Evolutionary conservation across 495 filamentous ascomycete genomes (phyloP).

Genomic region (Filosporella fistucella): DNA sequence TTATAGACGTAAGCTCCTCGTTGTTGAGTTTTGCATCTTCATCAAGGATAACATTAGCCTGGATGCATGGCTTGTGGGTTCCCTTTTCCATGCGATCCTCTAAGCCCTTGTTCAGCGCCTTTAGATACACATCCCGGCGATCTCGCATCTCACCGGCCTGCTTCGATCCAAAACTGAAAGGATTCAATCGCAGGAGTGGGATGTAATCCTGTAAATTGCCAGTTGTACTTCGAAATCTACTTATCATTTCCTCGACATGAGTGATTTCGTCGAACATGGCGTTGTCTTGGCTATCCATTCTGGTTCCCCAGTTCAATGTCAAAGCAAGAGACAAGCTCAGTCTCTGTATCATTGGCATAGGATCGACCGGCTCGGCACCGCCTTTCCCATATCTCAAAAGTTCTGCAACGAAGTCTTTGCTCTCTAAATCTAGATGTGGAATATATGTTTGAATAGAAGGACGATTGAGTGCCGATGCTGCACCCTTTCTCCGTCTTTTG

Average conservation of each 20-base stretch:
- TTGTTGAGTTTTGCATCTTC: constrained; percentile 53
- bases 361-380: constrained; percentile 49
- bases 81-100: constrained; percentile 55
- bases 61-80: constrained; percentile 57
- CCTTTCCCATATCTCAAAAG: constrained; percentile 48
- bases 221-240: constrained; percentile 53
- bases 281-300: constrained; percentile 52
- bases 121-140: constrained; percentile 56
- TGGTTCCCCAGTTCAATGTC: constrained; percentile 60
- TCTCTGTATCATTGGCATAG: constrained; percentile 57
- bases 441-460: constrained; percentile 57
- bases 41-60: constrained; percentile 59
- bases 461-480: constrained; percentile 57
- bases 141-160: constrained; percentile 54
- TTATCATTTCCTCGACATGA: constrained; percentile 56
- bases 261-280: constrained; percentile 58
- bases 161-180: constrained; percentile 43
- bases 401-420: constrained; percentile 54
- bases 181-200: constrained; percentile 53
- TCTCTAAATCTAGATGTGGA: constrained; percentile 56
- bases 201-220: constrained; percentile 64
- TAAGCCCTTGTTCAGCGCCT: constrained; percentile 43
- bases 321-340: constrained; percentile 51
- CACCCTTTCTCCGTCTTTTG: constrained; percentile 60
- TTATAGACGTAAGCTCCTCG: constrained; percentile 57